Percentiles rank a stretch among this genome's conserved stretches.
These are phyloP conservation scores for Hypoxylon cercidicola DNA, from an alignment of 495 filamentous ascomycete genomes.

Conservation along the genomic window DNA sequence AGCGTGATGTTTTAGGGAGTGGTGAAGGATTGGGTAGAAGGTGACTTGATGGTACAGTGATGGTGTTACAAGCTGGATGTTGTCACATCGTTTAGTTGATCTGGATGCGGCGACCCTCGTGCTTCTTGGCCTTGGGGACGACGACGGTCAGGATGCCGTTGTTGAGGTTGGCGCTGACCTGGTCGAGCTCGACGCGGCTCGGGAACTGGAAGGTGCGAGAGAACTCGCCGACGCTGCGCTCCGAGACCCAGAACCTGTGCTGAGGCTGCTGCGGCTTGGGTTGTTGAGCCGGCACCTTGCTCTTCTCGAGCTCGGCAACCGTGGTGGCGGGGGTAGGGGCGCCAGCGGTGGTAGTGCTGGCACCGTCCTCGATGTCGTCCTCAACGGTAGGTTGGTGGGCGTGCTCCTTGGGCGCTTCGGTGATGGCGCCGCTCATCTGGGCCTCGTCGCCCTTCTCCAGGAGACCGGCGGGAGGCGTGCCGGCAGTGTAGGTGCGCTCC, in stretches of 20 bases:
- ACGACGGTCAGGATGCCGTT: constrained; percentile 77
- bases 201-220: constrained; percentile 82
- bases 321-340: constrained; percentile 22
- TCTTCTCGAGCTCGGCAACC: constrained; percentile 42
- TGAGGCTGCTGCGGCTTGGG: constrained; percentile 50
- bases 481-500: constrained; percentile 65
- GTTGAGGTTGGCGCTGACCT: constrained; percentile 77
- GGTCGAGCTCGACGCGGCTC: constrained; percentile 76
- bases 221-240: constrained; percentile 86
- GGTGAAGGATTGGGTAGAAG: too few species aligned
- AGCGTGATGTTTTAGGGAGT: too few species aligned
- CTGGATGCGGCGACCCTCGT: constrained; percentile 44
- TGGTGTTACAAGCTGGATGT: too few species aligned
- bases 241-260: constrained; percentile 79
- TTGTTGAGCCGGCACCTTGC: constrained; percentile 43
- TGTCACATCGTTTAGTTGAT: constrained; percentile 32
- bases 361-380: constrained; percentile 56
- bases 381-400: constrained; percentile 71
- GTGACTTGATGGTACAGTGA: too few species aligned
- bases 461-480: constrained; percentile 52
- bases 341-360: constrained; percentile 11
- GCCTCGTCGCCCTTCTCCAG: constrained; percentile 37
- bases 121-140: constrained; percentile 78
- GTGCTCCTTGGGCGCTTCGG: constrained; percentile 46
- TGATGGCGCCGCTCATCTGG: constrained; percentile 43